Base-by-base conservation (phyloP, 2,329 filamentous ascomycete genomes). In the Fusarium cicatricum region DNA sequence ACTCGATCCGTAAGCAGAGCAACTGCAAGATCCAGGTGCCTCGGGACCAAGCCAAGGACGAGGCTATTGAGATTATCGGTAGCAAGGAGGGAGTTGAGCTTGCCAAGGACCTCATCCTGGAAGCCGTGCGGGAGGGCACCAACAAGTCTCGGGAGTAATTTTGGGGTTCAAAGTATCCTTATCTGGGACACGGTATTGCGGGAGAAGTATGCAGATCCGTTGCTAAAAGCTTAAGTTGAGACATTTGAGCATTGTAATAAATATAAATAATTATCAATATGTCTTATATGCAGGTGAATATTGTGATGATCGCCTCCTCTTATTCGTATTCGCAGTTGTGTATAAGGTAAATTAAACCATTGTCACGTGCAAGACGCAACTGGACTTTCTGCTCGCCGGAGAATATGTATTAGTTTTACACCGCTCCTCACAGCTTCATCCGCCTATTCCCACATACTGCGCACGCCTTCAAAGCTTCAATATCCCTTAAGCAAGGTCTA, bases 1-100 rank as follows among this genome's bases (percentile, higher is more conserved):
- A 97, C 77, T 80, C 86, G 36, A 97, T 99, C 72, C 88, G 95
- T 66, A 92, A 91, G 79, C 87, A 95, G 80, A 97, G 92, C 45
- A 91, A 90, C 50, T 97, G 93, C 77, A 92, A 90, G 78, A 96
- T 99, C 72, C 92, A 93, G 63, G 94, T 99, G 34, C 95, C 95
- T 17, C 88, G 91, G 64, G 89, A 91, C 70, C 90, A 96, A 75
- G 80, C 79, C 39, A 80, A 78, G 61, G 82, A 84, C 42, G 93
- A 97, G 75, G 91, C 94, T 4, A 97, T 99, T 72, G 92, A 97
- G 79, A 90, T 99, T 68, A 82, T 89, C 31, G 95, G 95, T 33
- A 85, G 83, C 50, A 85, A 85, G 70, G 90, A 92, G 14, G 92
- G 91, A 11, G 86, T 96, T 32, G 91, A 97, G 76, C 84, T 90